phyloP scores from a whole-genome alignment of 306 rosid genomes.

The Ormosia semicastrata region DNA sequence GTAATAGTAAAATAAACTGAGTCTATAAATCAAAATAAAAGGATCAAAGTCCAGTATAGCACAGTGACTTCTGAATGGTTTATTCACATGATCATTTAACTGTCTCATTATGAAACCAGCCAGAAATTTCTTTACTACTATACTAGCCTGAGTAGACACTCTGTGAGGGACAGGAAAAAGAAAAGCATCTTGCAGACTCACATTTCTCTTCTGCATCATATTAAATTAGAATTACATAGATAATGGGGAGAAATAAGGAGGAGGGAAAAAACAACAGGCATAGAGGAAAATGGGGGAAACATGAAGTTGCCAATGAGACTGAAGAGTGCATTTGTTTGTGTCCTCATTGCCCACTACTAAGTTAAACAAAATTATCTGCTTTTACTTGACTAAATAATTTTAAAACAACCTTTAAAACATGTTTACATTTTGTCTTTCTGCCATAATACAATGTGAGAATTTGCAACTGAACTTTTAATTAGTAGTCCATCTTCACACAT shows the following conservation, averaged over 20 bases:
- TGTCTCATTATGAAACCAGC: not conserved
- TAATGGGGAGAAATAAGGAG: not conserved
- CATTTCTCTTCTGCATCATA: not conserved
- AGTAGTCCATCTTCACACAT: not conserved
- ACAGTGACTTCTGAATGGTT: not conserved
- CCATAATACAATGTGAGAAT: not conserved
- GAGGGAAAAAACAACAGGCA: not conserved
- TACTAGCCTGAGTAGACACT: not conserved
- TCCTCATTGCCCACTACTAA: not conserved
- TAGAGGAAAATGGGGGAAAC: not conserved
- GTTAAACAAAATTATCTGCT: not conserved
- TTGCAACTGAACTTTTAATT: not conserved
- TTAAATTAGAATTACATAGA: not conserved
- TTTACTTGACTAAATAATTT: not conserved
- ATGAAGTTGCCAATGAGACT: not conserved
- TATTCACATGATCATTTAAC: not conserved
- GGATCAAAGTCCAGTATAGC: not conserved
- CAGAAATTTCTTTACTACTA: not conserved
- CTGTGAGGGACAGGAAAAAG: not conserved
- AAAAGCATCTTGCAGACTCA: not conserved
- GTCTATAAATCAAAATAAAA: not conserved
- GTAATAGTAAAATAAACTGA: not conserved
- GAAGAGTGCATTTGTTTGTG: not conserved
- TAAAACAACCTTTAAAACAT: not conserved
- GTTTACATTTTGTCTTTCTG: not conserved